Percentiles rank a stretch among this genome's conserved stretches.
Conservation (phyloP, 192 early-diverging fungal species). For the Phlyctochytrium planicorne region DNA sequence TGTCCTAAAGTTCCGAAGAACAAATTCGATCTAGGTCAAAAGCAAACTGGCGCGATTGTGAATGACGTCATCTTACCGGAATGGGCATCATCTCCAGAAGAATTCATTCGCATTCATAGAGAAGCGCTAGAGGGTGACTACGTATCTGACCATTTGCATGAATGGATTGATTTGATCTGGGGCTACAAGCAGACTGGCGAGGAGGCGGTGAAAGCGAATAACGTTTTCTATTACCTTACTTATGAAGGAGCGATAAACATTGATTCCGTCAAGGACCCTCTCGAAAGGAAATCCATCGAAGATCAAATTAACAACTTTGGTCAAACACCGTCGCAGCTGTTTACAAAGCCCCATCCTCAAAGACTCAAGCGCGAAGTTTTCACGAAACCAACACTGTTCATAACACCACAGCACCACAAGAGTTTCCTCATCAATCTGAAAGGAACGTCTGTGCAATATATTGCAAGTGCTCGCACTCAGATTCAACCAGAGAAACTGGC, state of each 20-base stretch:
- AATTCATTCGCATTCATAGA: conserved; percentile 82
- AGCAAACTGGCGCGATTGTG: conserved; percentile 59
- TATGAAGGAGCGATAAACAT: conserved; percentile 96
- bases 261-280: conserved; percentile 81
- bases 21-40: conserved; percentile 63
- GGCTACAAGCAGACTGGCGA: conserved; percentile 93
- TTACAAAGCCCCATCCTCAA: conserved; percentile 78
- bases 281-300: conserved; percentile 85
- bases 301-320: conserved; percentile 98
- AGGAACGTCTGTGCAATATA: not conserved
- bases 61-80: conserved; percentile 75
- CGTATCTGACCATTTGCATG: conserved; percentile 83
- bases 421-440: conserved; percentile 31
- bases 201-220: conserved; percentile 79
- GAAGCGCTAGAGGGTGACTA: conserved; percentile 76
- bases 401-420: conserved; percentile 22
- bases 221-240: conserved; percentile 95
- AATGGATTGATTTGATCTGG: conserved; percentile 96
- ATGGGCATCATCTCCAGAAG: conserved; percentile 78
- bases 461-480: not conserved
- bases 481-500: not conserved
- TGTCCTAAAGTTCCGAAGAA: conserved; percentile 44
- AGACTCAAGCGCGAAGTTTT: conserved; percentile 25
- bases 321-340: conserved; percentile 90
- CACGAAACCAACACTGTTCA: conserved; percentile 22